Evolutionary conservation across 75 land plant genomes (phyloP).

Genomic region (Picea sitchensis): DNA sequence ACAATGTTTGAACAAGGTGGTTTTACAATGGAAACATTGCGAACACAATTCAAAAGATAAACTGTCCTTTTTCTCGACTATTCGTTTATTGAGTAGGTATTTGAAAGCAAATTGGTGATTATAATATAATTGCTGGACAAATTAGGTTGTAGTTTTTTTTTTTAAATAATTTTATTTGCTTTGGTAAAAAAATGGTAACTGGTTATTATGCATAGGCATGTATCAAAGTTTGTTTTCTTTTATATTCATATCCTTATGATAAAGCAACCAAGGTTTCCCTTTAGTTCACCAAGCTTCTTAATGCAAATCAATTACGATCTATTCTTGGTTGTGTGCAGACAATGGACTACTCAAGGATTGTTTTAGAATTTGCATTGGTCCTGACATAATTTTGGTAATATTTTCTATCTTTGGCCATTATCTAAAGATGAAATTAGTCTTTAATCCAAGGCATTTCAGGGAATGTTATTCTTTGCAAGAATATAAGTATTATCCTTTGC

Average conservation of each 20-base stretch:
- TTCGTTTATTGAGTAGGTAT: too few species aligned
- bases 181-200: too few species aligned
- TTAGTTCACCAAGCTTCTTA: neutral
- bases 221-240: neutral
- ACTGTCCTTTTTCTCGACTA: too few species aligned
- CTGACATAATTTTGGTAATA: neutral
- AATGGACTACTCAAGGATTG: neutral
- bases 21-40: too few species aligned
- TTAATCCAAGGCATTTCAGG: neutral
- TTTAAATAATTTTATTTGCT: neutral
- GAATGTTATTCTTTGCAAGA: neutral
- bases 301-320: neutral
- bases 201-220: too few species aligned
- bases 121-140: neutral
- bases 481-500: neutral
- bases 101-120: neutral
- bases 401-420: neutral
- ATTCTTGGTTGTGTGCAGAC: neutral
- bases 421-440: neutral
- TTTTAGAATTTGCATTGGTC: neutral
- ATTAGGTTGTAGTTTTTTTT: neutral
- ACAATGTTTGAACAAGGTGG: too few species aligned
- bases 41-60: too few species aligned
- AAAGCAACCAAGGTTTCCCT: neutral
- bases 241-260: neutral